phyloP scores from a whole-genome alignment of 73 alveolate genomes.

The Paramecium primaurelia region DNA sequence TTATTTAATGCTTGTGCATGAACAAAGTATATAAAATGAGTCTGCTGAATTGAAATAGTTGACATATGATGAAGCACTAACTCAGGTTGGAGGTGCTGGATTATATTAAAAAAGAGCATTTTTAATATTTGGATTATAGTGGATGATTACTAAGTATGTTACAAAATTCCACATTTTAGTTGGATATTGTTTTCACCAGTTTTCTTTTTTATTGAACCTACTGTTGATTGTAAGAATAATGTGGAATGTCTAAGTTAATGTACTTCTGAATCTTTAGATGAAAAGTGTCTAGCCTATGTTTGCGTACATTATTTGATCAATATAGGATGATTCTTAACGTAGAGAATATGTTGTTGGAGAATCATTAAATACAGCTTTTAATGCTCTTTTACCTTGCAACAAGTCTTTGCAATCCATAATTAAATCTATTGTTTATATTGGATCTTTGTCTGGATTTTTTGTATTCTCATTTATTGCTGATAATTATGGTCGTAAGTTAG shows the following conservation, averaged over 20 bases:
- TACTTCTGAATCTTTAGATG: neutral
- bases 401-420: neutral
- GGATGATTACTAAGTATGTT: conserved; percentile 44
- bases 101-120: conserved; percentile 50
- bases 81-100: conserved; percentile 47
- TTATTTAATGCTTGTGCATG: neutral
- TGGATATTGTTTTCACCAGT: conserved; percentile 52
- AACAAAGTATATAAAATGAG: neutral
- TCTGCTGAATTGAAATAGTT: neutral
- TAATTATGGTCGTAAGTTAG: conserved; percentile 53
- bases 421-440: conserved; percentile 26
- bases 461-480: conserved; percentile 56
- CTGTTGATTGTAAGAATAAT: conserved; percentile 1
- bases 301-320: neutral
- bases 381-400: neutral
- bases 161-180: neutral
- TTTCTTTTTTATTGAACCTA: neutral
- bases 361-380: conserved; percentile 43
- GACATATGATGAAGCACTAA: conserved; percentile 56
- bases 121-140: conserved; percentile 36
- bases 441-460: conserved; percentile 54
- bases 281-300: neutral
- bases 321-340: neutral
- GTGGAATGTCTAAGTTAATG: neutral
- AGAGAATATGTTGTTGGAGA: neutral